These are phyloP conservation scores for Amauroascus niger DNA, from an alignment of 2,329 filamentous ascomycete species.

Conservation along the genomic window DNA sequence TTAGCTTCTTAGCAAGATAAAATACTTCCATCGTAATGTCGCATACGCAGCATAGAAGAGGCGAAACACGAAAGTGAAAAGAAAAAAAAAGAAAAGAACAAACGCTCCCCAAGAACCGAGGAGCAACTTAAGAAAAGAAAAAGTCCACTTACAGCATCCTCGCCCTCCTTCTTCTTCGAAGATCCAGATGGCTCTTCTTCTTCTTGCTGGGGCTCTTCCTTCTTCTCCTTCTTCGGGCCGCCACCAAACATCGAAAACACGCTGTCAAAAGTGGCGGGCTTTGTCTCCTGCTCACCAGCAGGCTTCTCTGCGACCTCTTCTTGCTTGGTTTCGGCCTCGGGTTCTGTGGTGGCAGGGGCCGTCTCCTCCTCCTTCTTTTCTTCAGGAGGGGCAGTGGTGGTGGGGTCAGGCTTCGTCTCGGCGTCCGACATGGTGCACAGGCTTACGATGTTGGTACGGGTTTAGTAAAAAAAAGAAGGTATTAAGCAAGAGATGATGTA, in stretches of 20 bases:
- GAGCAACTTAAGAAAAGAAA: conserved; percentile 13
- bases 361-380: conserved; percentile 13
- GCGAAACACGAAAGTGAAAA: not conserved
- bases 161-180: conserved; percentile 61
- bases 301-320: conserved; percentile 25
- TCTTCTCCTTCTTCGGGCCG: conserved; percentile 93
- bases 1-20: not conserved
- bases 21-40: not conserved
- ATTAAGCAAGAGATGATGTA: not conserved
- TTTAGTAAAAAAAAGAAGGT: too few relatives aligned
- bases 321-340: conserved; percentile 24
- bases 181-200: conserved; percentile 81
- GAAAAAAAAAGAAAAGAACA: not conserved
- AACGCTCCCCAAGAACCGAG: not conserved
- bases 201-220: conserved; percentile 64
- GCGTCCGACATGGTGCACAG: conserved; percentile 35
- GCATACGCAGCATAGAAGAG: not conserved
- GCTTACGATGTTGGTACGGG: too few relatives aligned
- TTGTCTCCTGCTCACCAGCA: conserved; percentile 21
- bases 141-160: conserved; percentile 43
- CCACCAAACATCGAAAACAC: conserved; percentile 99
- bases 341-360: conserved; percentile 27
- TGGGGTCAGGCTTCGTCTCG: conserved; percentile 37
- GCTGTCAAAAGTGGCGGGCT: conserved; percentile 39
- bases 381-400: conserved; percentile 32